A percentile compares a stretch with the other conserved stretches of the same genome.
Conservation (phyloP, 78 protist genomes). For the Dictyostelium brefeldianum region DNA sequence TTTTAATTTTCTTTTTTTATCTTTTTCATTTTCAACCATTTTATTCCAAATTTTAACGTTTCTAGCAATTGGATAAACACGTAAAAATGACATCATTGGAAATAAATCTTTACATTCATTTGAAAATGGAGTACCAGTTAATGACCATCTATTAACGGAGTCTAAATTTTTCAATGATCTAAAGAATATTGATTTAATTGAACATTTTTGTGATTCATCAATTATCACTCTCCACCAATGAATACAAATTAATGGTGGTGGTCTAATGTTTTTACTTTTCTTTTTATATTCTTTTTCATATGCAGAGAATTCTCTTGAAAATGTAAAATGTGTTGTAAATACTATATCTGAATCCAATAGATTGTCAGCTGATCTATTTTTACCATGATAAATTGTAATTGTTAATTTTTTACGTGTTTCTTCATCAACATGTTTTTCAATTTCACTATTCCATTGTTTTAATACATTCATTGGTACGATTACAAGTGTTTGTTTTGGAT, state of each 20-base stretch:
- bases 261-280: not conserved
- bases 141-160: slow-evolving; percentile 79
- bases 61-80: slow-evolving; percentile 20
- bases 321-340: slow-evolving; percentile 29
- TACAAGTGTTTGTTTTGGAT: slow-evolving; percentile 41
- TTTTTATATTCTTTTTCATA: slow-evolving; percentile 1
- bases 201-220: slow-evolving; percentile 59
- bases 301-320: slow-evolving; percentile 6
- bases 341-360: slow-evolving; percentile 20
- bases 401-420: not conserved
- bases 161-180: slow-evolving; percentile 9
- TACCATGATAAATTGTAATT: slow-evolving; percentile 2
- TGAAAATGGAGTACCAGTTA: slow-evolving; percentile 91
- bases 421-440: slow-evolving; percentile 7
- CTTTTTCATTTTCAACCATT: not conserved
- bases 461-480: slow-evolving; percentile 33
- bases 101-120: slow-evolving; percentile 86
- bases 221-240: slow-evolving; percentile 72
- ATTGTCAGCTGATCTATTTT: not conserved
- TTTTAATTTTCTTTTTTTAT: not conserved
- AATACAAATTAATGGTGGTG: slow-evolving; percentile 5
- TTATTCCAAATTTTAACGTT: slow-evolving; percentile 2
- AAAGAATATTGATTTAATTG: slow-evolving; percentile 20
- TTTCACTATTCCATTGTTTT: slow-evolving; percentile 56
- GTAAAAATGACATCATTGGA: slow-evolving; percentile 66